phyloP scores from a whole-genome alignment of 2,329 filamentous ascomycete species.

The Gyromitra esculenta region DNA sequence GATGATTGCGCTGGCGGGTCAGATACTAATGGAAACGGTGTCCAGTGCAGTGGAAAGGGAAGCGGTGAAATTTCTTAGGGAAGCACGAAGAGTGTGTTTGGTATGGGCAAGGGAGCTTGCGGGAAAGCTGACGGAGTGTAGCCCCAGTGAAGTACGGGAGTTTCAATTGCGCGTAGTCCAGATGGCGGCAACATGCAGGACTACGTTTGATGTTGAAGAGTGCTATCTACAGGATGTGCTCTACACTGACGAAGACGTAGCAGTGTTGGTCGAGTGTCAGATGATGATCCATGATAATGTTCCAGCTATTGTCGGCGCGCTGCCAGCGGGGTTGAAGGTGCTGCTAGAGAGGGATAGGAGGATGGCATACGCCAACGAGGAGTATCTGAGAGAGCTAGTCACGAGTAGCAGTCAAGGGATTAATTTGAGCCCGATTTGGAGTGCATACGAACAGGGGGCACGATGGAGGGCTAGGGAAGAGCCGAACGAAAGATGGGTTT shows the following conservation, averaged over 20 bases:
- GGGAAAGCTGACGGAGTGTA: conserved; percentile 35
- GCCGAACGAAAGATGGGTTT: conserved; percentile 59
- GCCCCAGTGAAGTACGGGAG: conserved; percentile 34
- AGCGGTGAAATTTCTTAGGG: conserved; percentile 45
- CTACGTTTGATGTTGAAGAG: conserved; percentile 56
- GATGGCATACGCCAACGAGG: conserved; percentile 55
- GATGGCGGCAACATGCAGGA: conserved; percentile 53
- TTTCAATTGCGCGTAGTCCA: conserved; percentile 49
- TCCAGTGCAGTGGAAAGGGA: conserved; percentile 18
- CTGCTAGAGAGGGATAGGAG: conserved; percentile 54
- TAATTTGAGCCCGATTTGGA: conserved; percentile 58
- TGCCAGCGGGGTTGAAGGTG: conserved; percentile 46
- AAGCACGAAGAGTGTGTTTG: conserved; percentile 42
- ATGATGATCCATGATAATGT: conserved; percentile 61
- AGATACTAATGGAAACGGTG: conserved; percentile 44
- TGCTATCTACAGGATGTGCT: conserved; percentile 59
- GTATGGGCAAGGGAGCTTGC: conserved; percentile 51
- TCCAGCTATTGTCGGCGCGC: conserved; percentile 14
- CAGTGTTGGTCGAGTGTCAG: conserved; percentile 60
- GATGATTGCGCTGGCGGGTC: conserved; percentile 52
- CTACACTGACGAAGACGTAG: conserved; percentile 54
- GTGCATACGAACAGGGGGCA: conserved; percentile 56
- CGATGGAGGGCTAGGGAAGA: conserved; percentile 56
- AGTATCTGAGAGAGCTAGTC: conserved; percentile 53
- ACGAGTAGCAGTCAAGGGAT: conserved; percentile 49